Base-by-base conservation (phyloP, 768 basidiomycete species). In the Rhizopogon vinicolor region DNA sequence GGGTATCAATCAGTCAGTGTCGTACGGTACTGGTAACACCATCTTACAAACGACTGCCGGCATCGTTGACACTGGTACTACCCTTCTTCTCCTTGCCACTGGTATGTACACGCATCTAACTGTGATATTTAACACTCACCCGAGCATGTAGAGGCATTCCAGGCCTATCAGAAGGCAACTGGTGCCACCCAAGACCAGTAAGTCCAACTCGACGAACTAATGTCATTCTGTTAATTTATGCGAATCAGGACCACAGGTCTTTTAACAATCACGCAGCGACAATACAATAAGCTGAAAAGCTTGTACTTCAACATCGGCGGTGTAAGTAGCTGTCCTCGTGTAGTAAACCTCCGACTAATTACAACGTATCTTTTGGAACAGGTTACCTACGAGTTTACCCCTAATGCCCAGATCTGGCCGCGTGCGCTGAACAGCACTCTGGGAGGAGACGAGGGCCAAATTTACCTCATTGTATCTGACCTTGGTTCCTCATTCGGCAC, bases 321-420 rank as follows among this genome's bases (percentile, higher is more conserved):
- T 10, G 76, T 78, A 53, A 6, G 58, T 29, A 12, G 9, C 14
- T 41, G 54, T 67, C 66, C 41, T 40, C 28, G 12, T 6, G 28
- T 4, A 28, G 28, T 3, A 1, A 3, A 4, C 1, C 4, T 35
- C 29, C 19, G 37, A 51, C 19, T 39, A 54, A 35, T 22, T 19
- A 48, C 55, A 13, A 31, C 25, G 56, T 29, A 41, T 50, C 6
- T n/a, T 40, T 33, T 14, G 7, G 43, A 42, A 57, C 25, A 82
- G 78, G 69, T 68, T 14, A 77, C 75, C 8, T 84, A 76, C 60
- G 80, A 81, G 65, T 60, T 88, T 53, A 83, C 80, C 3, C 64
- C 81, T 14, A 84, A 86, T 61, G 85, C 83, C 3, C 86, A 89
- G 75, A 81, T 85, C 58, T 88, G 85, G 84, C 86, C 85, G 0